phyloP scores from a whole-genome alignment of 768 basidiomycete genomes.

The Phanerodontia chrysosporium region DNA sequence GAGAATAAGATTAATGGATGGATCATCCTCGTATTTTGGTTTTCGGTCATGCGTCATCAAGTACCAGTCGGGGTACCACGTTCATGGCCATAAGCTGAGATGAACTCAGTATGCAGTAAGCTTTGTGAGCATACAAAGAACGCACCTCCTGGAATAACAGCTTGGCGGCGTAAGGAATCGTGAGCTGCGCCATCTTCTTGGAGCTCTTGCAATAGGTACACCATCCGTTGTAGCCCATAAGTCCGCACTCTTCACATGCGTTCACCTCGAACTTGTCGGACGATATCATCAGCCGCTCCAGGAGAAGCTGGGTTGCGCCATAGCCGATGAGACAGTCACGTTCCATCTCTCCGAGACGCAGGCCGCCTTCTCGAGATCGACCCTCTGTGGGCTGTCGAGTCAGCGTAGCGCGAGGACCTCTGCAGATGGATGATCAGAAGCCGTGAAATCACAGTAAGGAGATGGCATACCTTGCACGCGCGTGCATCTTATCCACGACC shows the following conservation, averaged over 20 bases:
- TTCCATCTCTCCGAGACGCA: slow-evolving; percentile 98
- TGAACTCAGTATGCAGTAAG: slow-evolving; percentile 3
- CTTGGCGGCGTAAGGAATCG: slow-evolving; percentile 96
- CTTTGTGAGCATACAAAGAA: slow-evolving; percentile 4
- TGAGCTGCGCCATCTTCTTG: slow-evolving; percentile 92
- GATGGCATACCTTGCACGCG: slow-evolving; percentile 74
- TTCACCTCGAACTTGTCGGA: slow-evolving; percentile 98
- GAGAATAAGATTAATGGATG: background rate
- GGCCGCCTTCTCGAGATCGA: slow-evolving; percentile 93
- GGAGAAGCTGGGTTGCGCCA: slow-evolving; percentile 93
- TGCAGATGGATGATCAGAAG: slow-evolving; percentile 25
- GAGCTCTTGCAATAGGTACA: slow-evolving; percentile 98
- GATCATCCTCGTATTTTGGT: background rate
- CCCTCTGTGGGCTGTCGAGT: slow-evolving; percentile 99
- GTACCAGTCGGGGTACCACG: slow-evolving; percentile 81
- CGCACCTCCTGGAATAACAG: slow-evolving; percentile 84
- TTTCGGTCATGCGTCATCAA: slow-evolving; percentile 64
- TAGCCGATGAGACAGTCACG: slow-evolving; percentile 97
- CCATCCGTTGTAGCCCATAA: slow-evolving; percentile 95
- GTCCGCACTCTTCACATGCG: slow-evolving; percentile 89
- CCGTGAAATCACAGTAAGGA: background rate
- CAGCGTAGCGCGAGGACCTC: slow-evolving; percentile 92
- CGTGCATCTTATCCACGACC: slow-evolving; percentile 99
- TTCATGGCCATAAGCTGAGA: slow-evolving; percentile 96
- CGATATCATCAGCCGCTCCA: slow-evolving; percentile 98